These are phyloP conservation scores for Sicyos baderoa DNA, from an alignment of 306 rosid genomes.

Conservation along the genomic window DNA sequence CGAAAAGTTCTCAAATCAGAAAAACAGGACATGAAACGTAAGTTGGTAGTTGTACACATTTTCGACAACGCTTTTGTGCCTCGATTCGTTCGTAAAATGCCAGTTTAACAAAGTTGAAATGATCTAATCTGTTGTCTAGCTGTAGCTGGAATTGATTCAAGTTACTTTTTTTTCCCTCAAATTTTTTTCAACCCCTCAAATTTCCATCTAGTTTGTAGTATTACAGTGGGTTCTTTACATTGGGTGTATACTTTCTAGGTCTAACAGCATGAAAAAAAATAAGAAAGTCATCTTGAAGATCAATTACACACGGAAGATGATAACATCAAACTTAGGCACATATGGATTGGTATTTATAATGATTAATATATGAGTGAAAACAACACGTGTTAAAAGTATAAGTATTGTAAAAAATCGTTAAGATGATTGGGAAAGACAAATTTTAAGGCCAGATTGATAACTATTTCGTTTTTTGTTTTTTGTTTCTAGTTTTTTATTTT, in stretches of 20 bases:
- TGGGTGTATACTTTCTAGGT: neutral
- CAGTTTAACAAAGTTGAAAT: conserved; percentile 1
- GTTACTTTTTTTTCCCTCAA: neutral
- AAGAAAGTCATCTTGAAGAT: too few relatives aligned
- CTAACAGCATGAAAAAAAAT: too few relatives aligned
- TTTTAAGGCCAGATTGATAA: too few relatives aligned
- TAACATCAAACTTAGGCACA: too few relatives aligned
- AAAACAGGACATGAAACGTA: neutral
- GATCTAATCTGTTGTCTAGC: neutral
- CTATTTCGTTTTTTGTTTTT: too few relatives aligned
- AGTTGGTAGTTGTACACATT: conserved; percentile 2
- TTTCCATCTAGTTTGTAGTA: conserved; percentile 1
- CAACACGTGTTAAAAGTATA: too few relatives aligned
- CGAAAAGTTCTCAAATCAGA: conserved; percentile 55
- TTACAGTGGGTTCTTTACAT: neutral
- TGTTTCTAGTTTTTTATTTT: too few relatives aligned
- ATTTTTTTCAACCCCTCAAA: neutral
- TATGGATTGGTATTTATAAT: too few relatives aligned
- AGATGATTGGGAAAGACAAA: too few relatives aligned
- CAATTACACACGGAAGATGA: too few relatives aligned
- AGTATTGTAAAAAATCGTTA: too few relatives aligned
- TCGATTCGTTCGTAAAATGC: neutral
- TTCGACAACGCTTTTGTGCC: conserved; percentile 6
- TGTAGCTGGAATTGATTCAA: neutral
- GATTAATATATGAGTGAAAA: too few relatives aligned